A percentile compares a stretch with the other conserved stretches of the same genome.
Conservation (phyloP, 352 stramenopile genomes). For the Phytophthora palmivora region DNA sequence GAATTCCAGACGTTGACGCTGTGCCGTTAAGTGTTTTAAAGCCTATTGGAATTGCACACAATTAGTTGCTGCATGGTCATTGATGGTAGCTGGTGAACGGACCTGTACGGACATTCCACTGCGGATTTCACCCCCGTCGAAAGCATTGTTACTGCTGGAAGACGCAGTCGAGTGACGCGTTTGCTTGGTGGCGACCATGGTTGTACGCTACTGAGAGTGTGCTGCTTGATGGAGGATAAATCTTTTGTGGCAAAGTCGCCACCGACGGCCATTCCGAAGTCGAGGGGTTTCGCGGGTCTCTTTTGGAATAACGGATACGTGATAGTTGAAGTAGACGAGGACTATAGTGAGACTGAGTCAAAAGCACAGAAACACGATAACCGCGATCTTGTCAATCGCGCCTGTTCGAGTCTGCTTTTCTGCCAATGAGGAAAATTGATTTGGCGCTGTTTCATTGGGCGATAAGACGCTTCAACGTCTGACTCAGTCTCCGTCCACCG, state of each 20-base stretch:
- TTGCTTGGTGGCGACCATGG: conserved; percentile 55
- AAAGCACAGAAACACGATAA: conserved; percentile 27
- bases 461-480: conserved; percentile 18
- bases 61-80: conserved; percentile 2
- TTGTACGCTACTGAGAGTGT: conserved; percentile 20
- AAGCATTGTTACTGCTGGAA: conserved; percentile 37
- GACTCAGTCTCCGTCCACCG: conserved; percentile 26
- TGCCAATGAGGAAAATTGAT: conserved; percentile 14
- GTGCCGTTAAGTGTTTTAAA: conserved; percentile 83
- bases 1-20: conserved; percentile 79
- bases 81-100: not conserved
- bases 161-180: conserved; percentile 18
- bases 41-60: conserved; percentile 43
- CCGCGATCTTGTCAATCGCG: conserved; percentile 34
- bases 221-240: conserved; percentile 26
- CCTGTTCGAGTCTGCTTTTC: conserved; percentile 14
- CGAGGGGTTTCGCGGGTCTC: conserved; percentile 14
- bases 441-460: conserved; percentile 5
- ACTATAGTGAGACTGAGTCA: conserved; percentile 27
- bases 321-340: conserved; percentile 19
- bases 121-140: conserved; percentile 67
- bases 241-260: conserved; percentile 22
- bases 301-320: conserved; percentile 18
- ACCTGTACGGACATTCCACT: conserved; percentile 89
- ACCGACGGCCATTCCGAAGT: conserved; percentile 12